These are phyloP conservation scores for Colletotrichum cuscutae DNA, from an alignment of 2,329 filamentous ascomycete genomes.

Conservation along the genomic window DNA sequence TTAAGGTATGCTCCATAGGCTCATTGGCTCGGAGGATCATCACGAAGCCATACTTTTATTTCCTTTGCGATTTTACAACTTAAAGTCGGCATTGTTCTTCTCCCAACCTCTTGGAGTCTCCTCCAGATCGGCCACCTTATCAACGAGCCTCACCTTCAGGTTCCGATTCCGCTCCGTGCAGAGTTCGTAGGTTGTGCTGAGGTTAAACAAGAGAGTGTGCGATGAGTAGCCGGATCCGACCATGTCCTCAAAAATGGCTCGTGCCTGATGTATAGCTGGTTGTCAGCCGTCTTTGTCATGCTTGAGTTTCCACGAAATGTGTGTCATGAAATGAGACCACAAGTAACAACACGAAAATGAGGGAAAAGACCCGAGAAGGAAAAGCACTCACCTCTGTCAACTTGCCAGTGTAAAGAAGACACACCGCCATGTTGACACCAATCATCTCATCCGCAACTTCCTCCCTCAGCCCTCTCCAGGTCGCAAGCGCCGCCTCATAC, in stretches of 20 bases:
- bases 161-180: conserved; percentile 80
- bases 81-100: conserved; percentile 79
- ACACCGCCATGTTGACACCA: conserved; percentile 85
- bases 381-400: conserved; percentile 71
- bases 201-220: conserved; percentile 85
- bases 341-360: not conserved
- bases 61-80: conserved; percentile 61
- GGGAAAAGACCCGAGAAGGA: not conserved
- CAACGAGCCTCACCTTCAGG: conserved; percentile 77
- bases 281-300: conserved; percentile 37
- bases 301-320: not conserved
- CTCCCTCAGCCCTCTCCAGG: conserved; percentile 66
- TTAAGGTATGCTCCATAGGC: too few species aligned
- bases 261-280: conserved; percentile 59
- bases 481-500: conserved; percentile 70
- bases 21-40: not conserved
- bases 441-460: conserved; percentile 72
- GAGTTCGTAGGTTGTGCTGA: conserved; percentile 91
- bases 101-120: conserved; percentile 73
- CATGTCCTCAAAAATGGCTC: conserved; percentile 72
- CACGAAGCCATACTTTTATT: not conserved
- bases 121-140: conserved; percentile 71
- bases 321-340: not conserved
- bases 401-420: conserved; percentile 81
- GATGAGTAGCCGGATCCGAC: conserved; percentile 74